Percentiles rank a stretch among this genome's conserved stretches.
Conservation (phyloP, 1,139 yeast genomes). For the Taphrina populina region DNA sequence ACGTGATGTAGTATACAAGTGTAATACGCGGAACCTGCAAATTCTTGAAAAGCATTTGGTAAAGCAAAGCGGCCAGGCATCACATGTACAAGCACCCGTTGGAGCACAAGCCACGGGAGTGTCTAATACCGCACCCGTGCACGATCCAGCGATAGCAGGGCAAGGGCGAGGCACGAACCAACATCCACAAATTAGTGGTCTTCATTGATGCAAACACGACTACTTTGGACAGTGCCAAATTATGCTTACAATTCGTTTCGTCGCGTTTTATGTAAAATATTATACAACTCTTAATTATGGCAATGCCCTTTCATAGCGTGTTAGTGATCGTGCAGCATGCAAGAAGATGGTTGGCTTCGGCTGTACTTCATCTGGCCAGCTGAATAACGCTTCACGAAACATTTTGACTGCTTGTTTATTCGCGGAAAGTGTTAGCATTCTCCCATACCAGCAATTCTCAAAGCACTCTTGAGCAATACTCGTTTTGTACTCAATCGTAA, state of each 20-base stretch:
- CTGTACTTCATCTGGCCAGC: conserved; percentile 5
- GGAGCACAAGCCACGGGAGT: conserved; percentile 1
- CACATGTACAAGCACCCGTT: neutral
- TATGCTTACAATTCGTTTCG: too few species aligned
- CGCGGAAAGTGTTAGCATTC: conserved; percentile 11
- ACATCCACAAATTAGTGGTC: too few species aligned
- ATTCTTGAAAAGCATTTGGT: conserved; percentile 57
- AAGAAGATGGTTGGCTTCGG: conserved; percentile 12
- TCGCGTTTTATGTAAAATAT: too few species aligned
- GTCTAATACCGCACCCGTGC: conserved; percentile 7
- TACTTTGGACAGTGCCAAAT: too few species aligned
- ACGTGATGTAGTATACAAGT: conserved; percentile 61
- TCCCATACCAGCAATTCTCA: conserved; percentile 24
- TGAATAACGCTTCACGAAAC: conserved; percentile 11
- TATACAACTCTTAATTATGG: too few species aligned
- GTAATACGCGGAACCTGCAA: conserved; percentile 70
- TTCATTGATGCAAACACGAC: too few species aligned
- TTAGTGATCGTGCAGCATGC: conserved; percentile 18
- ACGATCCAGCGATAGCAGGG: neutral
- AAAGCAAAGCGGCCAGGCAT: conserved; percentile 15
- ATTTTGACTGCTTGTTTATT: conserved; percentile 23
- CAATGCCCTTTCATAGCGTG: conserved; percentile 10
- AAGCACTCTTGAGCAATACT: conserved; percentile 15
- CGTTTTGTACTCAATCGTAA: conserved; percentile 22
- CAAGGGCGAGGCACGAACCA: too few species aligned